Base-by-base conservation (phyloP, 495 filamentous ascomycete genomes). In the Staphylotrichum longicolle region DNA sequence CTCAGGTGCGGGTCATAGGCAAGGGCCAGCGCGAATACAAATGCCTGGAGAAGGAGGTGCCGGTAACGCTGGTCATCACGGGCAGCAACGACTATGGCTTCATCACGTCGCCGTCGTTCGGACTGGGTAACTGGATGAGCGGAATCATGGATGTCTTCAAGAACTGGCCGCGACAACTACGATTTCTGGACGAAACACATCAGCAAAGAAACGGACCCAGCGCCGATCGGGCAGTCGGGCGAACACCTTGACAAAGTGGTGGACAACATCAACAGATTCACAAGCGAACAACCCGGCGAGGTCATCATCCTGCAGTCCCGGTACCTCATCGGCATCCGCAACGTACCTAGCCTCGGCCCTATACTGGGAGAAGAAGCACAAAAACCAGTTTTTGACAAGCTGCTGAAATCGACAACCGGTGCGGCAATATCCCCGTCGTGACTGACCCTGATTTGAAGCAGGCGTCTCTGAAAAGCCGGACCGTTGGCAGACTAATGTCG, bases 211-310 rank as follows among this genome's bases (percentile, higher is more conserved):
- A 34, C 8, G 5, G 20, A 12, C 33, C 10, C 9, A 11, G 9
- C 1, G 1, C 34, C 52, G 9, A 4, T 35, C 35, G 61, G 65
- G 30, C 49, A 33, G 2, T 39, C 49, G n/a, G 66, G 66, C 7
- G 45, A 57, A 30, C 5, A 27, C 7, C n/a, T 64, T 30, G 11
- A 52, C n/a, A 44, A 62, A 15, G 32, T 62, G 45, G 62, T 64
- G 34, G 41, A 35, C 37, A 41, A 40, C 3, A 55, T 60, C 39
- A 68, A 68, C 53, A 2, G 20, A 3, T 65, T 68, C 60, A 65
- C 33, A 8, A 32, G 7, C 15, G 56, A 65, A 2, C 15, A 34
- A 33, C 66, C 63, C 30, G 66, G 63, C 32, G 60, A 68, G 51
- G 33, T 58, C n/a, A 62, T 65, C 52, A 61, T 65, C 41, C 47